Percentiles rank a stretch among this genome's conserved stretches.
Conservation (phyloP, 2,329 filamentous ascomycete species). For the Fusarium aywerte region DNA sequence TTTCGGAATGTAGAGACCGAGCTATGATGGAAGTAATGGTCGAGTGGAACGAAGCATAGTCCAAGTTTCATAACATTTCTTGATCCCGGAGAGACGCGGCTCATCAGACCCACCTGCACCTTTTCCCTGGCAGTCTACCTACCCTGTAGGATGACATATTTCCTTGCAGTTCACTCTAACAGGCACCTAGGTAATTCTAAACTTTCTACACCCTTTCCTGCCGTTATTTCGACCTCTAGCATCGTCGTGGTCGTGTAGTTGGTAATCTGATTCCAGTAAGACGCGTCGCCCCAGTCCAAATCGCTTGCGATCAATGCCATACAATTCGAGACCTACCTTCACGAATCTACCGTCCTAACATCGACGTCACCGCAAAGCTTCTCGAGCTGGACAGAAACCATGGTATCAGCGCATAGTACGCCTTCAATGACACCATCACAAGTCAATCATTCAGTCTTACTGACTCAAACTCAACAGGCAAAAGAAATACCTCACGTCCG, state of each 20-base stretch:
- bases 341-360: not conserved
- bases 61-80: slow-evolving; percentile 22
- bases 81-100: slow-evolving; percentile 25
- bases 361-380: slow-evolving; percentile 18
- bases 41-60: not conserved
- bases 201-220: not conserved
- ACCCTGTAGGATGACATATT: not conserved
- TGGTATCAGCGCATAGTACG: slow-evolving; percentile 59
- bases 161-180: not conserved
- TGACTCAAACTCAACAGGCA: slow-evolving; percentile 60
- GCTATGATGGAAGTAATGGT: not conserved
- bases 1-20: not conserved
- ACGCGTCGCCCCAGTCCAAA: not conserved
- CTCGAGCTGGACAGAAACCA: slow-evolving; percentile 19
- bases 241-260: not conserved
- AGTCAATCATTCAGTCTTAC: not conserved
- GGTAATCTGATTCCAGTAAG: not conserved
- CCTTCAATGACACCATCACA: slow-evolving; percentile 1
- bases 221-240: not conserved
- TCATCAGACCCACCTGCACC: slow-evolving; percentile 31
- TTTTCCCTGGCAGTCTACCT: slow-evolving; percentile 26
- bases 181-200: too few relatives aligned
- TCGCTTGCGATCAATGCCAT: not conserved
- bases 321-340: not conserved
- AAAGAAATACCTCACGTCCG: slow-evolving; percentile 89